These are phyloP conservation scores for Pseudoturritis turrita DNA, from an alignment of 345 rosid genomes.

Conservation along the genomic window DNA sequence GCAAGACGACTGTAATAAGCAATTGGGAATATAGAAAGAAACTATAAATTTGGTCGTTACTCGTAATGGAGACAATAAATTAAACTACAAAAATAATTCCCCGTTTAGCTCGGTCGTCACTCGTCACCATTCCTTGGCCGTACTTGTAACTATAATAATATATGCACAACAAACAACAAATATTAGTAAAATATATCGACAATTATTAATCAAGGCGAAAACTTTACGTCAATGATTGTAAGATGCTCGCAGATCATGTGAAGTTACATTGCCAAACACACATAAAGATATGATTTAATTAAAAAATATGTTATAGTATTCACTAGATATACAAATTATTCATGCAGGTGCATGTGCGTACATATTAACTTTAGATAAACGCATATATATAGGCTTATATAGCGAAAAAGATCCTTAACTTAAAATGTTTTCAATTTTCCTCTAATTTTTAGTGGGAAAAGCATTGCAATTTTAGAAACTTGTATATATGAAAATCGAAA, in stretches of 20 bases:
- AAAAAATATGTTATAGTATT: not conserved
- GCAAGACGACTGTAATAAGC: not conserved
- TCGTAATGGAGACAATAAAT: conserved; percentile 1
- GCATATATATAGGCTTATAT: not conserved
- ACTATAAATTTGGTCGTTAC: not conserved
- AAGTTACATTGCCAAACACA: conserved; percentile 20
- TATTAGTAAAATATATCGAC: conserved; percentile 15
- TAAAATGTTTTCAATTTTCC: not conserved
- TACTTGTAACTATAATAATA: conserved; percentile 20
- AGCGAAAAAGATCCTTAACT: not conserved
- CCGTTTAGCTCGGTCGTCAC: conserved; percentile 2
- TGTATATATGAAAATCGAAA: not conserved
- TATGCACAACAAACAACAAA: conserved; percentile 18
- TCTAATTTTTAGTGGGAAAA: not conserved
- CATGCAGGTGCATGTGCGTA: conserved; percentile 27
- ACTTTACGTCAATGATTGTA: conserved; percentile 33
- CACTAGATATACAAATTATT: conserved; percentile 9
- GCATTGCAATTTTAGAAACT: not conserved
- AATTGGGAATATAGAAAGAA: not conserved
- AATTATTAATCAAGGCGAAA: conserved; percentile 13
- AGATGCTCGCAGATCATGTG: conserved; percentile 32
- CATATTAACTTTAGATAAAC: conserved; percentile 2
- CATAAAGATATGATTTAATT: not conserved
- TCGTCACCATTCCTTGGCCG: conserved; percentile 19
- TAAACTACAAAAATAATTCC: not conserved